phyloP scores from a whole-genome alignment of 164 flowering plant genomes.

The Vitis riparia region DNA sequence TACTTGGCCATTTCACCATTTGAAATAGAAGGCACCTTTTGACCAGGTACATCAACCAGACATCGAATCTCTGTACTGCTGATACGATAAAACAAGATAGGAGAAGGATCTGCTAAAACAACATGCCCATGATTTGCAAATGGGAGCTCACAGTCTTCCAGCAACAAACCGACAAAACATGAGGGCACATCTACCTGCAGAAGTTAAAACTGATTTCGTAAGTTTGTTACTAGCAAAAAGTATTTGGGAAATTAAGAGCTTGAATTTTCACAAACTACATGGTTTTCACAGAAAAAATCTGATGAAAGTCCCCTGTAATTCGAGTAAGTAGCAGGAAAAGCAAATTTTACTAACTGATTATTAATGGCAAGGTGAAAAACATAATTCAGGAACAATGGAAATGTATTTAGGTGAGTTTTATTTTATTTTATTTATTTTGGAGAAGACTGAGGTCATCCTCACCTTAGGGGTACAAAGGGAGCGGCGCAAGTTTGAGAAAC shows the following conservation, averaged over 20 bases:
- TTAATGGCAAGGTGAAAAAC: background rate
- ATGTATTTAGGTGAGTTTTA: background rate
- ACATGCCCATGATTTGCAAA: constrained; percentile 91
- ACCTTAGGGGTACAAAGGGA: constrained; percentile 86
- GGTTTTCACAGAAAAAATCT: background rate
- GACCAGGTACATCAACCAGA: constrained; percentile 94
- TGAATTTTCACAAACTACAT: background rate
- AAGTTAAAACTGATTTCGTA: background rate
- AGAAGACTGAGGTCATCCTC: constrained; percentile 3
- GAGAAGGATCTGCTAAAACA: constrained; percentile 83
- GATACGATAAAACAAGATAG: constrained; percentile 85
- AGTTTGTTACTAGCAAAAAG: background rate
- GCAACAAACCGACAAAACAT: constrained; percentile 82
- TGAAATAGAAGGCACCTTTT: constrained; percentile 85
- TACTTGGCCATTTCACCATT: constrained; percentile 89
- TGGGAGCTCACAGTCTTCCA: constrained; percentile 89
- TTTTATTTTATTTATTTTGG: background rate
- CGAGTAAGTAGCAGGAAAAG: too few relatives aligned
- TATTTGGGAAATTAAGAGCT: background rate
- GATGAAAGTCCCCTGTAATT: background rate
- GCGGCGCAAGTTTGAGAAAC: constrained; percentile 90
- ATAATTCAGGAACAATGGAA: too few relatives aligned
- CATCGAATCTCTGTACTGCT: constrained; percentile 88
- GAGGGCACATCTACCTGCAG: constrained; percentile 88
- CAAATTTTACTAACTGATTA: background rate